These are phyloP conservation scores for California macrophylla DNA, from an alignment of 441 rosid genomes.

Conservation along the genomic window DNA sequence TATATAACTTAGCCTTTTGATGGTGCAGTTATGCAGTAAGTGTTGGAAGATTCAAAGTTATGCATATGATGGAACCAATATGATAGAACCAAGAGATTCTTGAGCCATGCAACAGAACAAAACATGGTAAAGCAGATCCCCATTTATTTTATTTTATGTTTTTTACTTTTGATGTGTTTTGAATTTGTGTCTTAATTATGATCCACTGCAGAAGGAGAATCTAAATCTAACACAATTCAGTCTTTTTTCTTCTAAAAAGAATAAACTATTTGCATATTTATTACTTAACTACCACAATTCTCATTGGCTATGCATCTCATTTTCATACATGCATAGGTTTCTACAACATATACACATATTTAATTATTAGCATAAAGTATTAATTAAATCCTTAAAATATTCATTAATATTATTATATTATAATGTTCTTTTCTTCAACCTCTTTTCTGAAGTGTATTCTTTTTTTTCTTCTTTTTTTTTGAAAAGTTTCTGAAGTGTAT, in stretches of 20 bases:
- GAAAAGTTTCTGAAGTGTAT: neutral
- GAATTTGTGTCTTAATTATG: neutral
- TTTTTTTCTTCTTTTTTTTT: too few relatives aligned
- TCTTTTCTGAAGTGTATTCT: neutral
- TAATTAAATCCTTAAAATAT: neutral
- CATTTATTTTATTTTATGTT: neutral
- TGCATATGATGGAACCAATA: neutral
- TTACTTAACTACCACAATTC: neutral
- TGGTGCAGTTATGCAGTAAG: neutral
- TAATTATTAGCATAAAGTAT: neutral
- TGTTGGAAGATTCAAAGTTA: neutral
- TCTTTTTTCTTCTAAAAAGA: neutral
- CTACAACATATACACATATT: neutral
- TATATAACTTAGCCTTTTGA: neutral
- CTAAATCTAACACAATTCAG: neutral
- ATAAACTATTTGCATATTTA: too few relatives aligned
- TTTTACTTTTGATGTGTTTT: neutral
- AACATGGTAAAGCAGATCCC: slow-evolving; percentile 3
- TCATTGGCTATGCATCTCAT: neutral
- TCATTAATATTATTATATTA: neutral
- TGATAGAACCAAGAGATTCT: neutral
- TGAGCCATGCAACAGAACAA: slow-evolving; percentile 1
- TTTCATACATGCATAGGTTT: neutral
- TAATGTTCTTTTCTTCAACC: neutral
- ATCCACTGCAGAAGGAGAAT: neutral